Evolutionary conservation across 1,139 yeast species (phyloP).

Genomic region (Yamadazyma triangularis): DNA sequence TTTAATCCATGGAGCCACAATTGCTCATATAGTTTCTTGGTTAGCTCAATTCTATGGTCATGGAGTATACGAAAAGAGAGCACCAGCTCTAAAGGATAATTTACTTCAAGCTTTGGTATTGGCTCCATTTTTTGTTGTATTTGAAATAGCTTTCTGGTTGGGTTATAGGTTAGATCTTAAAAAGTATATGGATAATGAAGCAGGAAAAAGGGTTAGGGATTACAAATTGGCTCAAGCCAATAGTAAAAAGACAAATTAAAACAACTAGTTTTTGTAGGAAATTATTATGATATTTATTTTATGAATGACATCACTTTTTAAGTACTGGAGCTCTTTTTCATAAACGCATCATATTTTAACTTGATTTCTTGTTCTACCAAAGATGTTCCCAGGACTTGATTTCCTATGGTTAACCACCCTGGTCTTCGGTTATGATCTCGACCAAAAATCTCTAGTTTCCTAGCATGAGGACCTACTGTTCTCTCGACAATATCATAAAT

Average conservation of each 20-base stretch:
- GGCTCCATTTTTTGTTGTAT: slow-evolving; percentile 87
- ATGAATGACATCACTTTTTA: no score
- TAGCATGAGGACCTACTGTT: slow-evolving; percentile 66
- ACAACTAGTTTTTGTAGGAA: no score
- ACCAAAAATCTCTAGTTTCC: slow-evolving; percentile 87
- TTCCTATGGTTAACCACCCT: slow-evolving; percentile 91
- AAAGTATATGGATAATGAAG: slow-evolving; percentile 49
- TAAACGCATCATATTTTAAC: slow-evolving; percentile 24
- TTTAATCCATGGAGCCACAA: slow-evolving; percentile 21
- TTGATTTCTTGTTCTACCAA: slow-evolving; percentile 57
- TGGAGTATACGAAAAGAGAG: slow-evolving; percentile 71
- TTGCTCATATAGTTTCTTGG: slow-evolving; percentile 61
- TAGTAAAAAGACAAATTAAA: no score
- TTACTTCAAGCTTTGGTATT: slow-evolving; percentile 78
- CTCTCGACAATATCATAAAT: slow-evolving; percentile 81
- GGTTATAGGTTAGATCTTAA: slow-evolving; percentile 60
- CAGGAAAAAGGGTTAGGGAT: slow-evolving; percentile 32
- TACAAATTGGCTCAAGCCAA: slow-evolving; percentile 9
- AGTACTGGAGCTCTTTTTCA: no score
- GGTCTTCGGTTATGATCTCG: slow-evolving; percentile 79
- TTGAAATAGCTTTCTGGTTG: slow-evolving; percentile 64
- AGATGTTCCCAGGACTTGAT: slow-evolving; percentile 62
- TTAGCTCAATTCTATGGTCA: slow-evolving; percentile 87
- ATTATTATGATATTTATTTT: no score
- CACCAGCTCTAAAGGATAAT: slow-evolving; percentile 86